Percentiles rank a stretch among this genome's conserved stretches.
These are phyloP conservation scores for Penicillium sp. DNA, from an alignment of 2,329 filamentous ascomycete species.

Conservation along the genomic window DNA sequence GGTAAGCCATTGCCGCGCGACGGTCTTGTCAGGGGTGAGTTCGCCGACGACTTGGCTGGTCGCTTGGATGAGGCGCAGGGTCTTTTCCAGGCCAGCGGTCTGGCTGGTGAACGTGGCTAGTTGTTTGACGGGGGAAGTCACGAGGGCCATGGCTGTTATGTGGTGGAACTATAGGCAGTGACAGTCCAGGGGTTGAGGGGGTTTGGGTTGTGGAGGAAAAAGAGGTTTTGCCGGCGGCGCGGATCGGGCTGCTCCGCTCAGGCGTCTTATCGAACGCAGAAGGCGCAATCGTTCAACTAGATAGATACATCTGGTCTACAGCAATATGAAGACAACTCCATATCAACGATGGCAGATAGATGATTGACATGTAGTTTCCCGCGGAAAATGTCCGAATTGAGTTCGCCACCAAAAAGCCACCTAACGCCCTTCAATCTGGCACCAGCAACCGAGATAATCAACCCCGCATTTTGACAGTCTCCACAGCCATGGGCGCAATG, in stretches of 20 bases:
- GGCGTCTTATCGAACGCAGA: not conserved
- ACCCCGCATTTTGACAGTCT: not conserved
- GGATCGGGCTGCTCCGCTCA: not conserved
- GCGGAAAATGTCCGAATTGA: not conserved
- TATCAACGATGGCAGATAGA: not conserved
- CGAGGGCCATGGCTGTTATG: not conserved
- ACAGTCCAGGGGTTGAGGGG: not conserved
- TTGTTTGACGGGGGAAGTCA: constrained; percentile 23
- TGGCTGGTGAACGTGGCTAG: constrained; percentile 40
- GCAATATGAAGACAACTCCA: too few species aligned
- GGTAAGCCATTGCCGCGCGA: constrained; percentile 41
- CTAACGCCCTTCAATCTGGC: not conserved
- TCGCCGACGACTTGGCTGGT: constrained; percentile 39
- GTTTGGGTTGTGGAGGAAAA: not conserved
- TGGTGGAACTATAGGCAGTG: not conserved
- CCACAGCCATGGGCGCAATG: not conserved
- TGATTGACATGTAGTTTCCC: not conserved
- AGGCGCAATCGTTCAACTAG: too few species aligned
- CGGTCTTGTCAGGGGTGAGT: constrained; percentile 30
- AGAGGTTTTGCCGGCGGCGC: not conserved
- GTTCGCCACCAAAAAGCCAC: not conserved
- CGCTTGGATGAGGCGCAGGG: constrained; percentile 45
- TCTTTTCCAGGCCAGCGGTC: constrained; percentile 43
- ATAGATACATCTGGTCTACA: too few species aligned
- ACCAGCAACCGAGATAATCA: not conserved